phyloP scores from a whole-genome alignment of 331 rosid species.

The Rosa hybrid region DNA sequence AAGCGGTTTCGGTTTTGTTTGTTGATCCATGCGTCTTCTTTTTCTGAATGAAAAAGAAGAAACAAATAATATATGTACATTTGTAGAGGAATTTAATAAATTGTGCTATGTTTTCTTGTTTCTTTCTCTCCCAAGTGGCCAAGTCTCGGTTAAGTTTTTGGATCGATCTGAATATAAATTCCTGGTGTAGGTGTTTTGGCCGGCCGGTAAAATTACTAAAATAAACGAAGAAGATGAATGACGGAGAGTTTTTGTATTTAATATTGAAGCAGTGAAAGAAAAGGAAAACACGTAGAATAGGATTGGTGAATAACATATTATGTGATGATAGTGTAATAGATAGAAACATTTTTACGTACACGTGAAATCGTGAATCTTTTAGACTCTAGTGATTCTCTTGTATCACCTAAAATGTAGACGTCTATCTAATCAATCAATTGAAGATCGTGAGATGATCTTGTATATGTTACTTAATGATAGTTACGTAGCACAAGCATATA shows the following conservation, averaged over 20 bases:
- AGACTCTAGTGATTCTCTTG: too few species aligned
- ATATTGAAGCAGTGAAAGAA: too few species aligned
- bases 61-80: not conserved
- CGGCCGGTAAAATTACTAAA: not conserved
- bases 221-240: not conserved
- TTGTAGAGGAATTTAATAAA: not conserved
- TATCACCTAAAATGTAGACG: too few species aligned
- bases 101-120: not conserved
- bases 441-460: too few species aligned
- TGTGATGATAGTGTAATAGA: too few species aligned
- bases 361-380: too few species aligned
- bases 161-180: not conserved
- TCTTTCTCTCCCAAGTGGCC: not conserved
- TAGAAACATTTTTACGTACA: too few species aligned
- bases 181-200: not conserved
- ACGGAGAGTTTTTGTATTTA: not conserved
- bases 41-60: not conserved
- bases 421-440: too few species aligned
- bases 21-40: not conserved
- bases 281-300: too few species aligned
- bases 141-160: not conserved
- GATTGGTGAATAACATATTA: too few species aligned
- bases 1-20: not conserved
- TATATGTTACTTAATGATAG: too few species aligned
- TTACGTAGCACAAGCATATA: too few species aligned